Percentiles rank a stretch among this genome's conserved stretches.
Evolutionary conservation across 306 rosid species (phyloP).

Genomic region (Canavalia gladiata): DNA sequence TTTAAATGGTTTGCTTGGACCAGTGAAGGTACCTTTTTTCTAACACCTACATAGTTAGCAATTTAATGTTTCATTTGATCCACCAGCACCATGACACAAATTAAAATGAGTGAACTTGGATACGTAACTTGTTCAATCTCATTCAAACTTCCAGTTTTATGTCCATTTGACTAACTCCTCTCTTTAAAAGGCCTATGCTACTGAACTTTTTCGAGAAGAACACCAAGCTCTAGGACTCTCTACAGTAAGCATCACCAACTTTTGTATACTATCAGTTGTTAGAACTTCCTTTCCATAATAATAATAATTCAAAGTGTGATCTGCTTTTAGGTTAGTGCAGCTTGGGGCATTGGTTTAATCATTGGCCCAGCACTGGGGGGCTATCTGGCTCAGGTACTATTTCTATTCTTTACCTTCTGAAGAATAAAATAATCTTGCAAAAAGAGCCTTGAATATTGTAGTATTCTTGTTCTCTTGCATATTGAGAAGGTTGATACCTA

Average conservation of each 20-base stretch:
- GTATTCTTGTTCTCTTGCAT: not conserved
- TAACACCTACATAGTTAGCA: not conserved
- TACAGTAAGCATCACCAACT: constrained; percentile 62
- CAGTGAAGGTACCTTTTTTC: constrained; percentile 72
- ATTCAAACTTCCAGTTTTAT: not conserved
- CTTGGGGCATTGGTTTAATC: constrained; percentile 84
- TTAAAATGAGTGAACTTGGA: not conserved
- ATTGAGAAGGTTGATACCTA: not conserved
- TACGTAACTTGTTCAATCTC: not conserved
- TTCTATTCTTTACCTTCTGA: constrained; percentile 14
- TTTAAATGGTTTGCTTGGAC: constrained; percentile 87
- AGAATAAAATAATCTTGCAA: not conserved
- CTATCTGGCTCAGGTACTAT: constrained; percentile 88
- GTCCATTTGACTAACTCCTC: constrained; percentile 34
- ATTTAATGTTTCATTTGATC: too few species aligned
- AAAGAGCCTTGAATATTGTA: constrained; percentile 9
- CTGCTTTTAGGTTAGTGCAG: constrained; percentile 71
- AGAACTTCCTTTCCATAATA: not conserved
- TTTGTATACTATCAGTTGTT: constrained; percentile 27
- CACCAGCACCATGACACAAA: too few species aligned
- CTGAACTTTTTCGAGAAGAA: constrained; percentile 76
- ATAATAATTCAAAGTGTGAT: constrained; percentile 34
- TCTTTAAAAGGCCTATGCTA: constrained; percentile 76
- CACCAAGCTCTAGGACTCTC: constrained; percentile 85
- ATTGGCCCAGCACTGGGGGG: constrained; percentile 97